Conservation (phyloP, 148 eudicot genomes). For the Cornus florida region DNA sequence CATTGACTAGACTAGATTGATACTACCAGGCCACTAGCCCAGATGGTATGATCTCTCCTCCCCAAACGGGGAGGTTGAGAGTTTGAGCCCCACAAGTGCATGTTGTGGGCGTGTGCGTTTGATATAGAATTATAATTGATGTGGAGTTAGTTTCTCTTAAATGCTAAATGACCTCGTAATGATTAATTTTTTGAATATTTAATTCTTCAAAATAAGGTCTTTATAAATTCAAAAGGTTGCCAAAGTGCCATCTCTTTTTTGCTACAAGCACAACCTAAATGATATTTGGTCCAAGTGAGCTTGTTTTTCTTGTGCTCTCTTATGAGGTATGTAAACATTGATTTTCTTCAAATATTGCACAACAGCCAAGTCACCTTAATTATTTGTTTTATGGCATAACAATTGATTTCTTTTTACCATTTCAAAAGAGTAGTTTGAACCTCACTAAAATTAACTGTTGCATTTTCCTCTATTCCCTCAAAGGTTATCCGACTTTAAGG, state of each 20-base stretch:
- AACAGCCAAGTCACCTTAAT: neutral
- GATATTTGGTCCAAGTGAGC: neutral
- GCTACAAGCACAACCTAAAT: neutral
- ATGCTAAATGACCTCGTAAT: too few species aligned
- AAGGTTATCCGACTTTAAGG: conserved; percentile 83
- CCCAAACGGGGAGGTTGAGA: too few species aligned
- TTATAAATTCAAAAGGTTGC: neutral
- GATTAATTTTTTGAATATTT: too few species aligned
- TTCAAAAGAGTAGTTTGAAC: neutral
- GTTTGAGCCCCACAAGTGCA: too few species aligned
- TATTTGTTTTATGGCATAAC: neutral
- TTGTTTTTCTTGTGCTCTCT: neutral
- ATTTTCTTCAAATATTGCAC: neutral
- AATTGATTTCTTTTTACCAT: neutral
- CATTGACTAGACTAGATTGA: neutral
- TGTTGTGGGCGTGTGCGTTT: too few species aligned
- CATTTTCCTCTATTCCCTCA: neutral
- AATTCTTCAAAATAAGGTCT: neutral
- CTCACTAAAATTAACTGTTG: neutral
- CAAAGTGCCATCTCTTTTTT: neutral
- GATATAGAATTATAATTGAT: too few species aligned
- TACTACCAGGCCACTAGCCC: too few species aligned
- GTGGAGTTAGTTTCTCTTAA: too few species aligned
- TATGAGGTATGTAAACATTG: neutral
- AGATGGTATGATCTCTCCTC: too few species aligned